Evolutionary conservation across 2,329 filamentous ascomycete species (phyloP).

Genomic region (Juglanconis juglandina): DNA sequence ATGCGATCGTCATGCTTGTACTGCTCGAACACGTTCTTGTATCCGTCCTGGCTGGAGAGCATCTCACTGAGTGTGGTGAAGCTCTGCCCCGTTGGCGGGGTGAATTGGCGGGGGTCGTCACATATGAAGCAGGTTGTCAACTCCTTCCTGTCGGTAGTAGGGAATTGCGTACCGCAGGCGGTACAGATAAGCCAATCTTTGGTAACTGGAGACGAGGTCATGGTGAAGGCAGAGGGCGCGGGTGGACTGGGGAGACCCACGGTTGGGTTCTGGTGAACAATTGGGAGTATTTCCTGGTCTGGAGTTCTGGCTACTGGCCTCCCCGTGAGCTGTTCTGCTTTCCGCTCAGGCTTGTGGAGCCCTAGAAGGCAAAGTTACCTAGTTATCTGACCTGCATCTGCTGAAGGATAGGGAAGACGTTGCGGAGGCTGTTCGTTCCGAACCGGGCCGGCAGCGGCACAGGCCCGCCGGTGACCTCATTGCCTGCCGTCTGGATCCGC

Average conservation of each 20-base stretch:
- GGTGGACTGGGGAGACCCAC: too few species aligned
- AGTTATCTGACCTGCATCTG: too few species aligned
- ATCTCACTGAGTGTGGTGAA: constrained; percentile 60
- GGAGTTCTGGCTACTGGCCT: too few species aligned
- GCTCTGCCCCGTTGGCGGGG: constrained; percentile 59
- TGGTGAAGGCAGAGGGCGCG: not conserved
- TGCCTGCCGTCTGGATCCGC: not conserved
- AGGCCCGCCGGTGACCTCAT: not conserved
- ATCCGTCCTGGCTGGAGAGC: constrained; percentile 27
- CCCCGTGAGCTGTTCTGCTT: too few species aligned
- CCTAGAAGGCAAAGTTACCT: too few species aligned
- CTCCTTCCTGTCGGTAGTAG: constrained; percentile 43
- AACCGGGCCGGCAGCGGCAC: not conserved
- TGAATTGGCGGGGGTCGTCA: constrained; percentile 70
- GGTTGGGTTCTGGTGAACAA: too few species aligned
- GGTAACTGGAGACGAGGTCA: not conserved
- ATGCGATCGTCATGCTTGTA: constrained; percentile 43
- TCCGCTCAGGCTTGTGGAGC: too few species aligned
- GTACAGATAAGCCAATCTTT: constrained; percentile 53
- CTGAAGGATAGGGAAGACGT: too few species aligned
- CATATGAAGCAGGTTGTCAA: constrained; percentile 65
- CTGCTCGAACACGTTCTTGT: constrained; percentile 53
- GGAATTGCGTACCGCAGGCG: constrained; percentile 69
- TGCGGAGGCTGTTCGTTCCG: not conserved
- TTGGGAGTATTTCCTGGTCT: too few species aligned